Conservation (phyloP, 805 yeast genomes). For the Brettanomyces naardenensis region DNA sequence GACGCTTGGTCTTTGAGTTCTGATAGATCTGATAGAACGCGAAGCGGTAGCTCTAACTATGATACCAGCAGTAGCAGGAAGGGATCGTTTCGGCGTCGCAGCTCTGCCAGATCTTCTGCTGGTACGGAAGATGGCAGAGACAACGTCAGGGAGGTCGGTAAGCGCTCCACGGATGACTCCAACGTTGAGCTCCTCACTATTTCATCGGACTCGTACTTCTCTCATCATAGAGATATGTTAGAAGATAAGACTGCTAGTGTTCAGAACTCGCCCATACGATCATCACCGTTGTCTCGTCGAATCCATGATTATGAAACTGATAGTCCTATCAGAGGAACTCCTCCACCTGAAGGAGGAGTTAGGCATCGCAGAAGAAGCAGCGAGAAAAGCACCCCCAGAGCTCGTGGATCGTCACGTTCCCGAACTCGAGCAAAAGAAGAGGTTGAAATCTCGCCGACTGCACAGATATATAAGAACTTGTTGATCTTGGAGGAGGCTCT, state of each 20-base stretch:
- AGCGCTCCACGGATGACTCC: conserved; percentile 1
- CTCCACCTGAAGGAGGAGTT: too few species aligned
- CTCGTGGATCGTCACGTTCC: conserved; percentile 17
- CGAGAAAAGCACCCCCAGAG: neutral
- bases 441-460: conserved; percentile 29
- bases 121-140: neutral
- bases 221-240: conserved; percentile 21
- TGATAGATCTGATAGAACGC: conserved; percentile 5
- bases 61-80: neutral
- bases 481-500: conserved; percentile 80
- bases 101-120: neutral
- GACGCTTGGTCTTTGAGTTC: conserved; percentile 24
- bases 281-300: neutral
- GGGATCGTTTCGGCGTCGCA: neutral
- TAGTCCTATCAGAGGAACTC: neutral
- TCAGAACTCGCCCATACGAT: neutral
- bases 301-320: neutral
- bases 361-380: neutral
- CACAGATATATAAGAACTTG: conserved; percentile 74
- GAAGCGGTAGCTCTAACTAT: neutral
- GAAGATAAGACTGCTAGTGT: neutral
- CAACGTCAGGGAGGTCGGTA: neutral
- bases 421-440: conserved; percentile 10
- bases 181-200: conserved; percentile 11
- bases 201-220: conserved; percentile 28